A percentile compares a stretch with the other conserved stretches of the same genome.
Conservation (phyloP, 176 grass and related monocot genomes). For the sorghum (Sorghum bicolor) region DNA sequence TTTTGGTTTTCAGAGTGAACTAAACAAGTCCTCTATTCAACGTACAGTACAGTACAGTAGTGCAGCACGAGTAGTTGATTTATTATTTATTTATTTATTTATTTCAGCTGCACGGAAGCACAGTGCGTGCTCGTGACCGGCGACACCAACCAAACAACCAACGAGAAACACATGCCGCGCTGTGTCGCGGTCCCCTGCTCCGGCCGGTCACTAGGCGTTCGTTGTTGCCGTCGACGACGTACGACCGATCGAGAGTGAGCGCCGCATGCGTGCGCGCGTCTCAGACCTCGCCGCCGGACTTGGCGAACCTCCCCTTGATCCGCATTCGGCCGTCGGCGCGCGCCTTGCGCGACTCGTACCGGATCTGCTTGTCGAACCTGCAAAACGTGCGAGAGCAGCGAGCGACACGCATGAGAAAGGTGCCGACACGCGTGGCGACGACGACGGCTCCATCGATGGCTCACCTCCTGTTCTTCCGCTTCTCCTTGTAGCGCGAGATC, state of each 20-base stretch:
- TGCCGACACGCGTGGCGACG: background rate
- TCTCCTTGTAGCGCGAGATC: slow-evolving; percentile 90
- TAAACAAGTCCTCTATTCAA: too few relatives aligned
- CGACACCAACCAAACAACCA: too few relatives aligned
- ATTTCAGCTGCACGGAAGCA: too few relatives aligned
- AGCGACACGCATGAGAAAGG: background rate
- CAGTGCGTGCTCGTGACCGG: too few relatives aligned
- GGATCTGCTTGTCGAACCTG: slow-evolving; percentile 87
- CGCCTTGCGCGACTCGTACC: slow-evolving; percentile 85
- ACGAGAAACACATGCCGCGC: too few relatives aligned
- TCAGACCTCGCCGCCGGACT: slow-evolving; percentile 3
- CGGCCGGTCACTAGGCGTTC: background rate
- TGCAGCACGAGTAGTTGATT: too few relatives aligned
- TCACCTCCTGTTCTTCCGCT: slow-evolving; percentile 94
- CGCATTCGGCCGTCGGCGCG: slow-evolving; percentile 70
- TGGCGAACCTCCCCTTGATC: slow-evolving; percentile 86
- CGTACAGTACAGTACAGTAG: too few relatives aligned
- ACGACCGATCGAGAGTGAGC: too few relatives aligned
- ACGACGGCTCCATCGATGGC: background rate
- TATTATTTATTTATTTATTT: too few relatives aligned
- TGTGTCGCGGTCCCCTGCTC: background rate
- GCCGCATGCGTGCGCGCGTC: background rate
- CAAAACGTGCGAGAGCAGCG: background rate
- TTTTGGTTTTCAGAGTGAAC: too few relatives aligned
- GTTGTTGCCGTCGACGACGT: background rate